Base-by-base conservation (phyloP, 805 yeast species). In the Saturnispora dispora region DNA sequence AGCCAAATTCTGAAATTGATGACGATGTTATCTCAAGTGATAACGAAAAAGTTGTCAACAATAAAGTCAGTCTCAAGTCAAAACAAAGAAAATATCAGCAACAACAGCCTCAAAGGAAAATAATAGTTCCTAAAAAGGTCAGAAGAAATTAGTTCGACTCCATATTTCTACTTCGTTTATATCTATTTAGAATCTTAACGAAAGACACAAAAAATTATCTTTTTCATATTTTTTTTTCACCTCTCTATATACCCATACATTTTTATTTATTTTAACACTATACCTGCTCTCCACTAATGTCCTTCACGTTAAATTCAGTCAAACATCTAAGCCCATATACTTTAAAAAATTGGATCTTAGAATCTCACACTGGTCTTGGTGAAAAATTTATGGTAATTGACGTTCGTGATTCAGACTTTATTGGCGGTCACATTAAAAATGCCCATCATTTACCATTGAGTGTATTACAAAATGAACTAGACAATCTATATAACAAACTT, bases 361-460 rank as follows among this genome's bases (percentile, higher is more conserved):
- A 55, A 2, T 72, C 73, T 4, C 61, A 72, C 1, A 67, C 74
- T 6, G 63, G 69, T 3, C 69, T 72, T 1, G 61, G 63, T 7
- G 72, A 75, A 3, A 63, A 61, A 9, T 76, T 80, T 54, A 70
- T 75, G 0, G 76, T 90, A 3, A 75, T 91, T 2, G 98, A 90
- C 60, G 96, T 91, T 2, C 74, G 98, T 49, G 97, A 90, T 51
- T 74, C 77, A 7, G 97, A 91, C 65, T 77, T 75, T 61, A 64
- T 83, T 40, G 97, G 97, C 2, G 82, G 95, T 32, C 88, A 85
- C 60, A 77, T 85, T 49, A 67, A 62, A 48, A 74, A 76, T 9
- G 74, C 85, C 15, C 61, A 74, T 43, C 81, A 82, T 64, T 73
- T 73, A 46, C 83, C 93, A 1, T 72, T 83, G 13, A 61, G 69